These are phyloP conservation scores for Smittium mucronatum DNA, from an alignment of 371 early-diverging fungal species.

Conservation along the genomic window DNA sequence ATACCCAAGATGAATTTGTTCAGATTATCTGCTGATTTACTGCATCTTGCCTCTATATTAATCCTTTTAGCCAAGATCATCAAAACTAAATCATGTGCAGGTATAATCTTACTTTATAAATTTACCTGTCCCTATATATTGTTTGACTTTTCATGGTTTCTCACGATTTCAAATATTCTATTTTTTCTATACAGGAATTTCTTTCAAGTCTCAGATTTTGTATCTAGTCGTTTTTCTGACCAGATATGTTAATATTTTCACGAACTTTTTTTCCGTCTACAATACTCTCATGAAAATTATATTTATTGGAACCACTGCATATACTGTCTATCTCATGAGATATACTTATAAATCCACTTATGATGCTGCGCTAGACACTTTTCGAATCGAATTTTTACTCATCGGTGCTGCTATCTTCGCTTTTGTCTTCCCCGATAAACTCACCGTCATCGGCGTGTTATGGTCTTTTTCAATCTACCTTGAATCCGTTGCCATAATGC, in stretches of 20 bases:
- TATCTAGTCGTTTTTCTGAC: constrained; percentile 86
- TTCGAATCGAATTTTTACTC: constrained; percentile 74
- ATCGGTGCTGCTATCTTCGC: constrained; percentile 54
- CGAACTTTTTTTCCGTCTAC: constrained; percentile 65
- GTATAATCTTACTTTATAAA: constrained; percentile 26
- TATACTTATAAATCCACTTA: constrained; percentile 78
- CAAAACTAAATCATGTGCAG: constrained; percentile 74
- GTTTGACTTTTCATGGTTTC: neutral
- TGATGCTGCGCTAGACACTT: constrained; percentile 81
- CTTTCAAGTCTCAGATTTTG: constrained; percentile 93
- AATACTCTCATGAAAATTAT: constrained; percentile 92
- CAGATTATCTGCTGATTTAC: constrained; percentile 80
- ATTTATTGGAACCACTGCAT: constrained; percentile 73
- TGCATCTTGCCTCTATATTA: constrained; percentile 87
- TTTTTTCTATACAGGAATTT: constrained; percentile 53
- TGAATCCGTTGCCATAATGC: constrained; percentile 96
- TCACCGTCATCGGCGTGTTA: constrained; percentile 44
- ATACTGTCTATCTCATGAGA: constrained; percentile 88
- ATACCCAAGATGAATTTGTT: constrained; percentile 67
- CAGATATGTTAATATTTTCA: constrained; percentile 93
- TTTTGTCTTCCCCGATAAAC: constrained; percentile 54
- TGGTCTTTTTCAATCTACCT: constrained; percentile 96
- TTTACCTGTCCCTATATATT: neutral
- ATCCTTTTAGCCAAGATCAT: constrained; percentile 81
- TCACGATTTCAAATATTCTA: neutral